Base-by-base conservation (phyloP, 306 rosid genomes). In the Dalbergia cochinchinensis region DNA sequence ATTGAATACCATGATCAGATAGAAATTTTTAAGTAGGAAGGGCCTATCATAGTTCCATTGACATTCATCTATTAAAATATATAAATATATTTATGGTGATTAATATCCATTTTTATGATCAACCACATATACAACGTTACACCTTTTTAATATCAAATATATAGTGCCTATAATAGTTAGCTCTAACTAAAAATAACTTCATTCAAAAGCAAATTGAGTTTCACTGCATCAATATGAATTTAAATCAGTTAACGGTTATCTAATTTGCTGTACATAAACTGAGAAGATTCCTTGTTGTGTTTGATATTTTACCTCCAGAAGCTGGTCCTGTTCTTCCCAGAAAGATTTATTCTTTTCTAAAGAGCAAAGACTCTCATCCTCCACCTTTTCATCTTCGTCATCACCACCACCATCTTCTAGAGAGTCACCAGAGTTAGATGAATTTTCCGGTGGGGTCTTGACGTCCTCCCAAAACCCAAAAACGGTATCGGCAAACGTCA, bases 291-390 rank as follows among this genome's bases (percentile, higher is more conserved):
- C 34, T 2, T 11, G 18, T 3, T 6, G 13, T 11, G 3, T 72
- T 51, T 31, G 51, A 65, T 20, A 61, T 13, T 41, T 14, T 81
- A 92, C 98, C 92, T 85, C 87, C 15, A 94, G 91, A 78, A 84
- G 85, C 8, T 84, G 85, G 1, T 80, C 71, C 42, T 94, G 94
- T 74, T 89, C 85, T 31, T 86, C 87, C 98, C 98, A 94, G 61
- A 88, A 94, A 54, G 77, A 76, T 73, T 80, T 83, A 65, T 64
- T 75, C 67, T 82, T 88, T 57, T 92, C 86, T 3, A 34, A 18
- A 12, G 67, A 18, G 65, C 53, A 37, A 48, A 78, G 20, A 51
- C 4, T 74, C 3, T 80, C 83, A 16, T 80, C 85, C 0, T 84
- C 87, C 0, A 69, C 86, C 1, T 39, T 55, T 0, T 59, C 65